phyloP scores from a whole-genome alignment of 768 basidiomycete species.

The Astraeus odoratus region DNA sequence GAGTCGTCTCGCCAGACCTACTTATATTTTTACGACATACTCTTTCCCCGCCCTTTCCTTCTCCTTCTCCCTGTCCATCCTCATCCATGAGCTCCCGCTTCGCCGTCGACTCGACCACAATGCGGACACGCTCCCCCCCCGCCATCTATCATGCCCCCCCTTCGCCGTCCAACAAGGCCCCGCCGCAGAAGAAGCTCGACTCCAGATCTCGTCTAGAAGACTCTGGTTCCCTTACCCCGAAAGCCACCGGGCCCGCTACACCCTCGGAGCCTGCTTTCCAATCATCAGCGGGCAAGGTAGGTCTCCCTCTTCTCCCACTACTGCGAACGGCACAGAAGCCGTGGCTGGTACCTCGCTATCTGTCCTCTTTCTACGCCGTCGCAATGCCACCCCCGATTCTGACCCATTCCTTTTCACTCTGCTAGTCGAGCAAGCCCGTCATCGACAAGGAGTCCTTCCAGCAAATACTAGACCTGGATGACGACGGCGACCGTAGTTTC shows the following conservation, averaged over 20 bases:
- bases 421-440: too few species aligned
- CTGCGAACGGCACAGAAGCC: too few species aligned
- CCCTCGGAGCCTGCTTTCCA: constrained; percentile 13
- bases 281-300: constrained; percentile 23
- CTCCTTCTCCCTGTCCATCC: too few species aligned
- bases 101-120: constrained; percentile 16
- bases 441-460: constrained; percentile 77
- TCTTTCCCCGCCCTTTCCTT: too few species aligned
- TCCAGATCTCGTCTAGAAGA: constrained; percentile 21
- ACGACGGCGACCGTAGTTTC: constrained; percentile 72
- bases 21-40: constrained; percentile 4
- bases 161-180: constrained; percentile 27
- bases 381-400: constrained; percentile 1
- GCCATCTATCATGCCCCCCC: constrained; percentile 18
- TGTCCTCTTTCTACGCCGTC: not conserved
- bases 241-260: constrained; percentile 7
- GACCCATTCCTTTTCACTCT: constrained; percentile 3
- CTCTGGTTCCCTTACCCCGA: constrained; percentile 17
- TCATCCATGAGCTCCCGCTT: constrained; percentile 22
- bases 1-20: constrained; percentile 8
- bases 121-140: constrained; percentile 23
- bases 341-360: too few species aligned
- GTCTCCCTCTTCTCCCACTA: constrained; percentile 1
- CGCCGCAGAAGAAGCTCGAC: constrained; percentile 26
- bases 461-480: constrained; percentile 91